phyloP scores from a whole-genome alignment of 306 rosid genomes.

The Malus fusca region DNA sequence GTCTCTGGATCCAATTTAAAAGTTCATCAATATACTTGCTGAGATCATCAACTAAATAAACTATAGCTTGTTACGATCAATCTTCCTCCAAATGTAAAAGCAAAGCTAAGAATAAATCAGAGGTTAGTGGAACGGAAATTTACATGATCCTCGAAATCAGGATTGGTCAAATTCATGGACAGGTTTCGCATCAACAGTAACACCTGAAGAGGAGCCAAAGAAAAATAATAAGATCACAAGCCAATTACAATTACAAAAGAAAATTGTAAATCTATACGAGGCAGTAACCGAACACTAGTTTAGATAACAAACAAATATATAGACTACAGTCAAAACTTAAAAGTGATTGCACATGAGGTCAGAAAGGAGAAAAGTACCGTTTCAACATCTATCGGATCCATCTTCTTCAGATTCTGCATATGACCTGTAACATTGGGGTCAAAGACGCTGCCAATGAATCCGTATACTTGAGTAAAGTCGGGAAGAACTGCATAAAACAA shows the following conservation, averaged over 20 bases:
- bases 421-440: conserved; percentile 70
- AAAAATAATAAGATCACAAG: background rate
- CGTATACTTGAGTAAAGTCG: conserved; percentile 77
- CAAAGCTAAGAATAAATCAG: background rate
- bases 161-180: conserved; percentile 78
- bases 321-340: background rate
- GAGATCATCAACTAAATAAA: background rate
- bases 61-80: background rate
- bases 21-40: background rate
- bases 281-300: background rate
- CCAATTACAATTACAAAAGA: background rate
- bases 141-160: conserved; percentile 91
- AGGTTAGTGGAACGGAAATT: conserved; percentile 25
- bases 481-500: conserved; percentile 74
- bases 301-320: background rate
- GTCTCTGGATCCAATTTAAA: conserved; percentile 43
- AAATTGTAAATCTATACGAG: background rate
- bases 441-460: conserved; percentile 91
- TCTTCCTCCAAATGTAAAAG: background rate
- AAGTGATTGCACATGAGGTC: background rate
- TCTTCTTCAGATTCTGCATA: conserved; percentile 64
- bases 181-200: conserved; percentile 89
- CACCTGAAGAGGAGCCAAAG: conserved; percentile 44
- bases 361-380: conserved; percentile 45
- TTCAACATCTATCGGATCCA: conserved; percentile 93